Evolutionary conservation across 202 grass and related monocot species (phyloP), one percentile per base, ranked within the genome.

Genomic region (Eragrostis tef): DNA sequence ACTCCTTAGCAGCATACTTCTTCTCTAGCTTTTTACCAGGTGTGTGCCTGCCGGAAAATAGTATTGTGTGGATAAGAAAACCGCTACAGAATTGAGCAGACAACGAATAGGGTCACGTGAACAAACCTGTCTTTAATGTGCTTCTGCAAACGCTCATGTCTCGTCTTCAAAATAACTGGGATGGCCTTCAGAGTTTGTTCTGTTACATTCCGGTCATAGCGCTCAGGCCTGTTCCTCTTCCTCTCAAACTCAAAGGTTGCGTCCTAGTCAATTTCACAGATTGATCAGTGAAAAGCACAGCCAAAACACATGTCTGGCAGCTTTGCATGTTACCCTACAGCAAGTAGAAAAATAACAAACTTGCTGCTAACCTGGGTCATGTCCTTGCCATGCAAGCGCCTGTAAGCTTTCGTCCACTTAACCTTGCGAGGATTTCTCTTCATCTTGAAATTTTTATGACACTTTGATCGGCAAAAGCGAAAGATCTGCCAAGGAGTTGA

Each of bases 391-490:
- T 85, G 95, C 76, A 93, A 71, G 15, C 80, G 70, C 6, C 95
- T 87, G 64, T 90, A 98, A 1, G 95, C 92, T 76, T 98, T 98
- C 11, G 92, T 98, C 95, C 95, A 98, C 64, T 98, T 94, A 76
- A 98, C 92, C 86, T 98, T 98, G 24, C 95, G 92, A 89, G 95
- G 95, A 83, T 98, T 98, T 78, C 95, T 94, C 90, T 98, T 98
- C 95, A 98, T 98, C 84, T 98, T 98, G 71, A 98, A 98, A 60
- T 98, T 98, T 78, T 98, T 98, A 75, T 98, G 95, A 78, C 95
- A 98, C 92, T 98, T 98, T 2, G 95, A 94, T 14, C 92, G 90
- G 85, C 95, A 98, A 73, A 98, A 98, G 57, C 90, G 84, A 66
- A 94, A 98, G 75, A 98, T 86, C 95, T 94, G 63, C n/a, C n/a